Conservation (phyloP, 768 basidiomycete species). For the Pleurotus platypus region DNA sequence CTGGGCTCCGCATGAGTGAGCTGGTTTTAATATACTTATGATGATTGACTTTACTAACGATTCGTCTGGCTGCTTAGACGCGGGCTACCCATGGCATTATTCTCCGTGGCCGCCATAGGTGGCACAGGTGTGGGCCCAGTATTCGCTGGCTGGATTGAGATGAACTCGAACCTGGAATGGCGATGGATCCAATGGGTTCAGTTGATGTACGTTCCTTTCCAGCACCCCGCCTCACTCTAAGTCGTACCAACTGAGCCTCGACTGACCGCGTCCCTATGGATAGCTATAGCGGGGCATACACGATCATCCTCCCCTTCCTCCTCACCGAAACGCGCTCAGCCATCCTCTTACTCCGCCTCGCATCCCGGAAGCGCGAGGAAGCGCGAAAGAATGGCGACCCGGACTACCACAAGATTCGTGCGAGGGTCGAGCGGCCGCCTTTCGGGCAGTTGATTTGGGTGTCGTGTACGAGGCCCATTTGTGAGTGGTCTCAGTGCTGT, state of each 20-base stretch:
- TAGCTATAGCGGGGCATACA: slow-evolving; percentile 33
- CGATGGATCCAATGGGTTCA: slow-evolving; percentile 86
- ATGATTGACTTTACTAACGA: background rate
- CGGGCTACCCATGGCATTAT: slow-evolving; percentile 75
- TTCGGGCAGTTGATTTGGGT: slow-evolving; percentile 60
- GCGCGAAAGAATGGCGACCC: slow-evolving; percentile 43
- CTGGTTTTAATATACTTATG: background rate
- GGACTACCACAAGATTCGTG: slow-evolving; percentile 41
- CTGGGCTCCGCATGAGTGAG: slow-evolving; percentile 11
- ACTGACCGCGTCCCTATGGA: too few species aligned
- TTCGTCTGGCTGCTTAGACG: slow-evolving; percentile 32
- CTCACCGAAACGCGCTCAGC: slow-evolving; percentile 73
- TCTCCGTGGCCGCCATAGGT: slow-evolving; percentile 55
- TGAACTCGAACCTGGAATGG: slow-evolving; percentile 57
- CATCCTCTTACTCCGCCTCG: slow-evolving; percentile 65
- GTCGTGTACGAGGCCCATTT: slow-evolving; percentile 67
- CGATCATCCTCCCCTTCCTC: slow-evolving; percentile 46
- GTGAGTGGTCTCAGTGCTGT: slow-evolving; percentile 36
- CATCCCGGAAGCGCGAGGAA: slow-evolving; percentile 58
- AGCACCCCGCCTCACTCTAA: slow-evolving; percentile 6
- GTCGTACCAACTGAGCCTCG: too few species aligned
- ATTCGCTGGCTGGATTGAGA: slow-evolving; percentile 64
- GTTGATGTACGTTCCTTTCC: slow-evolving; percentile 45
- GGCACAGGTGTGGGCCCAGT: slow-evolving; percentile 65
- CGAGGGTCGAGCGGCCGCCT: slow-evolving; percentile 52